Evolutionary conservation across 257 asterid genomes (phyloP).

Genomic region (Salvia rosmarinus): DNA sequence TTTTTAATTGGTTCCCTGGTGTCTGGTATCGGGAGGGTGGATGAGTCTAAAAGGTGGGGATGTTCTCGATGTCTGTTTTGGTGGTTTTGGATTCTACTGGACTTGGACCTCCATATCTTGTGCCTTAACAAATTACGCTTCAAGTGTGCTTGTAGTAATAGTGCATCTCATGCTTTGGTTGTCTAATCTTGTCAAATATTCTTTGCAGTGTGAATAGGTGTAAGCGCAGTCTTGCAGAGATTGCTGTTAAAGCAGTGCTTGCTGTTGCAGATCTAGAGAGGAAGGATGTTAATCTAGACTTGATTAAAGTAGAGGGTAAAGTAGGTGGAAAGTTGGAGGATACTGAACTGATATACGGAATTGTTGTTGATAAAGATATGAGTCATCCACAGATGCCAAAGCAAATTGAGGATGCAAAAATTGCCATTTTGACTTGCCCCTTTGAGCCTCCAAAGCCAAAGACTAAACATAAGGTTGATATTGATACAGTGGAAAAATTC

Average conservation of each 20-base stretch:
- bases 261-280: slow-evolving; percentile 97
- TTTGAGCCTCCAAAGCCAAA: slow-evolving; percentile 98
- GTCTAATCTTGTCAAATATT: slow-evolving; percentile 22
- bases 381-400: slow-evolving; percentile 99
- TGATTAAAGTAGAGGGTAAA: slow-evolving; percentile 92
- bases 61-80: neutral
- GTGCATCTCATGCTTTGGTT: neutral
- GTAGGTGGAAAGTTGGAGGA: slow-evolving; percentile 98
- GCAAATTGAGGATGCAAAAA: slow-evolving; percentile 82
- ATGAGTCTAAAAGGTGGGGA: neutral
- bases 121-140: neutral
- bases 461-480: slow-evolving; percentile 98
- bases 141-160: neutral
- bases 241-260: slow-evolving; percentile 94
- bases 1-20: neutral
- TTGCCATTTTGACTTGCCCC: slow-evolving; percentile 93
- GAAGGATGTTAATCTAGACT: slow-evolving; percentile 90
- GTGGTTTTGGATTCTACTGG: slow-evolving; percentile 10
- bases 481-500: slow-evolving; percentile 85
- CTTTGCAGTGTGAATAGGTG: slow-evolving; percentile 91
- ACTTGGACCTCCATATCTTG: slow-evolving; percentile 13
- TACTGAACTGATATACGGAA: slow-evolving; percentile 83
- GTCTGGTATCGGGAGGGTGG: neutral
- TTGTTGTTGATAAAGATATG: slow-evolving; percentile 94
- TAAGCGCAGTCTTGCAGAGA: slow-evolving; percentile 88